Conservation (phyloP, 2,329 filamentous ascomycete species). For the Diaporthe velutina region DNA sequence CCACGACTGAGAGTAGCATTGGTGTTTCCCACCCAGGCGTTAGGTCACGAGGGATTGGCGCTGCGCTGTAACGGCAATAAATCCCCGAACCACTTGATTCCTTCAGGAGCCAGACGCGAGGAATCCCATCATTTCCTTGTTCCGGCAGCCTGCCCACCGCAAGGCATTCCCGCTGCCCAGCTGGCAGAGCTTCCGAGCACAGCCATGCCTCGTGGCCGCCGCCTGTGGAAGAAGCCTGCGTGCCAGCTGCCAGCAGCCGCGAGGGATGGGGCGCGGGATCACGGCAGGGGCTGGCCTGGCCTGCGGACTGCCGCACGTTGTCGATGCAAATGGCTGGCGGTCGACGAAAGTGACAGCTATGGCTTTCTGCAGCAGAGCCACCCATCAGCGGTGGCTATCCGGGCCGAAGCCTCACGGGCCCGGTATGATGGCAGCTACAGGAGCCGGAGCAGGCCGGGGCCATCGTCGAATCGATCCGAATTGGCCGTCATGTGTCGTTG, state of each 20-base stretch:
- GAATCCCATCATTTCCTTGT: slow-evolving; percentile 1
- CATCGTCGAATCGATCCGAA: slow-evolving; percentile 22
- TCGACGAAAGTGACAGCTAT: slow-evolving; percentile 29
- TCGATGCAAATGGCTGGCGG: neutral
- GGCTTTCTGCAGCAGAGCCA: slow-evolving; percentile 28
- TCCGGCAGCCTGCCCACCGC: neutral
- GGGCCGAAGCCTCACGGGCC: slow-evolving; percentile 29
- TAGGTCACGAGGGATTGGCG: slow-evolving; percentile 24
- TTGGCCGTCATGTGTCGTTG: neutral
- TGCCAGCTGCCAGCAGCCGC: slow-evolving; percentile 18
- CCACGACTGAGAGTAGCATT: slow-evolving; percentile 21
- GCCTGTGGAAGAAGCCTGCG: neutral
- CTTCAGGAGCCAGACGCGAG: neutral
- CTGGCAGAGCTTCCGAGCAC: slow-evolving; percentile 1
- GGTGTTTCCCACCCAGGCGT: slow-evolving; percentile 28
- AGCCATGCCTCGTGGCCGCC: slow-evolving; percentile 9
- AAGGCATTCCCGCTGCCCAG: neutral
- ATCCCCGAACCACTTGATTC: slow-evolving; percentile 27
- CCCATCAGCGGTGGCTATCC: slow-evolving; percentile 29
- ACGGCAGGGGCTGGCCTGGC: slow-evolving; percentile 7
- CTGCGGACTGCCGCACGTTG: slow-evolving; percentile 15
- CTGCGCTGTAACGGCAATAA: slow-evolving; percentile 30
- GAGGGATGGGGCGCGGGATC: neutral
- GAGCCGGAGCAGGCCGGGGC: slow-evolving; percentile 3
- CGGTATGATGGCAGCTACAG: neutral